phyloP scores from a whole-genome alignment of 179 eudicot genomes.

The Corrigiola litoralis region DNA sequence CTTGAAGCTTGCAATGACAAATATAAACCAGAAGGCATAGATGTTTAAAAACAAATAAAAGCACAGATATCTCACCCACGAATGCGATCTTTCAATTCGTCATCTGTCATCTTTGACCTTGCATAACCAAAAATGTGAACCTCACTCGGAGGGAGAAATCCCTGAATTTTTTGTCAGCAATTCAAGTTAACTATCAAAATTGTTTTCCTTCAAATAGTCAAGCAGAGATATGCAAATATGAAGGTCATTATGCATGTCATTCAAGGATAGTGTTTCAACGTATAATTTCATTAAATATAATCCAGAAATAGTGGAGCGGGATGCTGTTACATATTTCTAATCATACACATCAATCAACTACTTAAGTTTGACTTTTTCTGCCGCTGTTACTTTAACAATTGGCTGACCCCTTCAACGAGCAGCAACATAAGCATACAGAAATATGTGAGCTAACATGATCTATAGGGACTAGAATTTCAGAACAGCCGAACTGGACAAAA shows the following conservation, averaged over 20 bases:
- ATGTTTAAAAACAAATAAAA: neutral
- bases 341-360: too few species aligned
- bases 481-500: neutral
- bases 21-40: neutral
- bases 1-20: neutral
- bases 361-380: too few species aligned
- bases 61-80: constrained; percentile 54
- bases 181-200: constrained; percentile 12
- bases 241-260: neutral
- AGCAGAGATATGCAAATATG: neutral
- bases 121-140: constrained; percentile 96
- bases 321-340: too few species aligned
- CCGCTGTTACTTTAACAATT: too few species aligned
- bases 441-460: too few species aligned
- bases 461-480: too few species aligned
- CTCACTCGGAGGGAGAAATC: constrained; percentile 67
- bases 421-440: too few species aligned
- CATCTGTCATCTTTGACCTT: constrained; percentile 80
- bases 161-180: constrained; percentile 32
- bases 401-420: too few species aligned
- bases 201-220: neutral
- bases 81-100: constrained; percentile 69
- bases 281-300: too few species aligned
- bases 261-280: too few species aligned
- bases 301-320: too few species aligned